Conservation (phyloP, 352 stramenopile genomes). For the Phytopythium aichiense region DNA sequence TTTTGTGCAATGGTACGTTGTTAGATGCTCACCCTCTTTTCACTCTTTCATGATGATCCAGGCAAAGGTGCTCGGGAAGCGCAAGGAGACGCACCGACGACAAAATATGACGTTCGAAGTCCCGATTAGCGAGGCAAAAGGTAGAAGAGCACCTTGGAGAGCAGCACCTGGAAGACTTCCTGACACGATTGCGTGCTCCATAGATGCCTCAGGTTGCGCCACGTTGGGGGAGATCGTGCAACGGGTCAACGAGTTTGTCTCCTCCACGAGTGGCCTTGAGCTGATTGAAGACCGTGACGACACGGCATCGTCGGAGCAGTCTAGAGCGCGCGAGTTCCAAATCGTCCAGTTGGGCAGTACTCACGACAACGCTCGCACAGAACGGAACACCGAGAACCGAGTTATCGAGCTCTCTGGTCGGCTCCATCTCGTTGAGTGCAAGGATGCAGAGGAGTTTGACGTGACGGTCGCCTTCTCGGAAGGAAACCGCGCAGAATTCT, state of each 20-base stretch:
- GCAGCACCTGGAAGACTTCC: not conserved
- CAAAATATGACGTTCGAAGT: slow-evolving; percentile 58
- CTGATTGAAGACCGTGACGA: not conserved
- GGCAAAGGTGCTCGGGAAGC: slow-evolving; percentile 78
- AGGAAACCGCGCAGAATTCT: slow-evolving; percentile 60
- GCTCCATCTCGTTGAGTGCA: slow-evolving; percentile 18
- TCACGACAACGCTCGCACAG: too few species aligned
- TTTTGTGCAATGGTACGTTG: not conserved
- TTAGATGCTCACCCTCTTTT: not conserved
- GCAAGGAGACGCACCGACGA: slow-evolving; percentile 66
- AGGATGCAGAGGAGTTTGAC: slow-evolving; percentile 18
- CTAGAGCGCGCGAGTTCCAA: not conserved
- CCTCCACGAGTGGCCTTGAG: not conserved
- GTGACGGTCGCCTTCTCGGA: slow-evolving; percentile 46
- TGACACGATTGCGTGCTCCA: not conserved
- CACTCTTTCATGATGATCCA: slow-evolving; percentile 2
- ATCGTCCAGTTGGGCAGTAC: not conserved
- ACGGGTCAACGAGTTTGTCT: slow-evolving; percentile 38
- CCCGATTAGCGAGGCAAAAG: slow-evolving; percentile 16
- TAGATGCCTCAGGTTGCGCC: slow-evolving; percentile 29
- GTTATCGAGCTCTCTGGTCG: slow-evolving; percentile 19
- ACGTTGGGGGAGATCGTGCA: slow-evolving; percentile 35
- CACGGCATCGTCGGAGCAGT: not conserved
- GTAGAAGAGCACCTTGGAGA: slow-evolving; percentile 6
- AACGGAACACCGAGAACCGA: not conserved